A percentile compares a stretch with the other conserved stretches of the same genome.
These are phyloP conservation scores for Lodderomyces beijingensis DNA, from an alignment of 1,139 yeast genomes.

Conservation along the genomic window DNA sequence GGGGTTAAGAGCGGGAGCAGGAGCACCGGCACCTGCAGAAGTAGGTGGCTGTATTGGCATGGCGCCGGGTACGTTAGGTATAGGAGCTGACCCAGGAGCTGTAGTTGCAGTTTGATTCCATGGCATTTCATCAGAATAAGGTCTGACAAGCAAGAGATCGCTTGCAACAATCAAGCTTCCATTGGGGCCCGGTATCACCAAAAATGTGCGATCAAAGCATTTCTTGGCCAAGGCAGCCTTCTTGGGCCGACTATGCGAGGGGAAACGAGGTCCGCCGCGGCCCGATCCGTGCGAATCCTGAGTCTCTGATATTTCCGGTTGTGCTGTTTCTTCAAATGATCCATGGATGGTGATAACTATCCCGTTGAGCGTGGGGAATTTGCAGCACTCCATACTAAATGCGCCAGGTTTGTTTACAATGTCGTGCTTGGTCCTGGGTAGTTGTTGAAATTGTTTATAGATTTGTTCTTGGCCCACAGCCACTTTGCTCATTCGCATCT, in stretches of 20 bases:
- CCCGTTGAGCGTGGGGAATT: slow-evolving; percentile 69
- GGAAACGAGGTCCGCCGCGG: slow-evolving; percentile 18
- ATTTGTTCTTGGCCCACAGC: slow-evolving; percentile 72
- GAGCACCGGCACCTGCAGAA: slow-evolving; percentile 34
- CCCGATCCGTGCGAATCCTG: slow-evolving; percentile 22
- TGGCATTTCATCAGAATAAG: slow-evolving; percentile 54
- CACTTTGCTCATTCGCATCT: slow-evolving; percentile 52
- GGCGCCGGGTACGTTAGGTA: background rate
- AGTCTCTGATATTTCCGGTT: slow-evolving; percentile 38
- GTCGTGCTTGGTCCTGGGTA: slow-evolving; percentile 77
- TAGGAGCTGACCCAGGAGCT: slow-evolving; percentile 1
- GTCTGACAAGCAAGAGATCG: slow-evolving; percentile 69
- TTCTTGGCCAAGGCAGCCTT: slow-evolving; percentile 52
- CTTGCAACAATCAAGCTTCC: slow-evolving; percentile 80
- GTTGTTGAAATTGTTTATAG: slow-evolving; percentile 50
- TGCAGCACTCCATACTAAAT: slow-evolving; percentile 77
- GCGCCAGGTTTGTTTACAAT: slow-evolving; percentile 56
- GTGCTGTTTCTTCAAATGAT: slow-evolving; percentile 62
- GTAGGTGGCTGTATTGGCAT: background rate
- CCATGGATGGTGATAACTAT: slow-evolving; percentile 82
- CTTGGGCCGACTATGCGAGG: slow-evolving; percentile 24
- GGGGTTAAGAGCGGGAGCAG: slow-evolving; percentile 27
- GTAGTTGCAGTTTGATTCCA: slow-evolving; percentile 53
- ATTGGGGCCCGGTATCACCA: slow-evolving; percentile 69
- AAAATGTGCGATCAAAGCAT: slow-evolving; percentile 83